Conservation (phyloP, 202 grass and related monocot species). For the Eragrostis tef region DNA sequence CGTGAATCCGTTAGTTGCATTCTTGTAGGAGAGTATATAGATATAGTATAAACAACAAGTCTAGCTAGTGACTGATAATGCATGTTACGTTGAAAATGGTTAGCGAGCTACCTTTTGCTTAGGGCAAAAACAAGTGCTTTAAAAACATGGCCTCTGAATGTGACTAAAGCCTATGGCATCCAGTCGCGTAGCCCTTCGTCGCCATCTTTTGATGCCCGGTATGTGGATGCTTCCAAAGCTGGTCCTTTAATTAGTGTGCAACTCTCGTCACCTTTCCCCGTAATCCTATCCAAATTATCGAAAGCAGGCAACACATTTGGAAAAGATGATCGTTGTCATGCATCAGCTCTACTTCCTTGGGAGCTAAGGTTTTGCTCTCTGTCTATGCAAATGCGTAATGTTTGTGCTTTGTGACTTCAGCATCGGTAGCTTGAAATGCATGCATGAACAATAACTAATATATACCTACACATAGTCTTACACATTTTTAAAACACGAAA, state of each 20-base stretch:
- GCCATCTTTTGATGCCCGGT: conserved; percentile 40
- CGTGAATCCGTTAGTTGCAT: conserved; percentile 10
- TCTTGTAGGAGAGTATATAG: not conserved
- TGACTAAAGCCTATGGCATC: conserved; percentile 56
- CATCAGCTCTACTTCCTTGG: conserved; percentile 49
- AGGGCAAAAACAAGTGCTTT: conserved; percentile 39
- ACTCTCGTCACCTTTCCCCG: conserved; percentile 24
- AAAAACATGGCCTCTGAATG: conserved; percentile 53
- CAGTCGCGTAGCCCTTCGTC: conserved; percentile 46
- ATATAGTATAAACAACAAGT: conserved; percentile 4
- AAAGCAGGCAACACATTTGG: conserved; percentile 38
- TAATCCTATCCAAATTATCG: conserved; percentile 43
- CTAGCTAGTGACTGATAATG: conserved; percentile 5
- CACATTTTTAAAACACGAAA: not conserved
- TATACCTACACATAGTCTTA: not conserved
- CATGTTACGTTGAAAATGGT: conserved; percentile 48
- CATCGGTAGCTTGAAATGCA: not conserved
- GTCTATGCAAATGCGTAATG: not conserved
- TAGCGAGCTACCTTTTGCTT: not conserved
- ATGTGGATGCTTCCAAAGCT: conserved; percentile 57
- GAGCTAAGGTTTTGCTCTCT: conserved; percentile 55
- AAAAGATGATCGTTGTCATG: conserved; percentile 48
- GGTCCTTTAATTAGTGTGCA: conserved; percentile 24
- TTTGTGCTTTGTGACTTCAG: conserved; percentile 23
- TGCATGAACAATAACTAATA: not conserved